These are phyloP conservation scores for Suillus subluteus DNA, from an alignment of 768 basidiomycete genomes.

Conservation along the genomic window DNA sequence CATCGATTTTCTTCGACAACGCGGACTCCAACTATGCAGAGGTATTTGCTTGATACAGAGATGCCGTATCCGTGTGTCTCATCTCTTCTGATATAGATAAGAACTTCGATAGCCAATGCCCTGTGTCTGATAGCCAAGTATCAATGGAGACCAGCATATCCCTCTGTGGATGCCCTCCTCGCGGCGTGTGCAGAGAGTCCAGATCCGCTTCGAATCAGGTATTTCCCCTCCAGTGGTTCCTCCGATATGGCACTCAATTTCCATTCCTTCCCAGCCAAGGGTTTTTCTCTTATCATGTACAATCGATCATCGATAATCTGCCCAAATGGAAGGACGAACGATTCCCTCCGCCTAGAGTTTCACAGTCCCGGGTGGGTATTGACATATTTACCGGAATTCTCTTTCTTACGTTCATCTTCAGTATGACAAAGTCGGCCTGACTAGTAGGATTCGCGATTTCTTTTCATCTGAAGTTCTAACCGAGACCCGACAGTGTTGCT, in stretches of 20 bases:
- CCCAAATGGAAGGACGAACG: conserved; percentile 75
- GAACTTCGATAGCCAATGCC: conserved; percentile 68
- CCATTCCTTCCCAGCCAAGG: conserved; percentile 43
- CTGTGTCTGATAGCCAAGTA: conserved; percentile 59
- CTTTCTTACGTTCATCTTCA: conserved; percentile 34
- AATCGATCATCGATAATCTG: conserved; percentile 59
- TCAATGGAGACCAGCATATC: conserved; percentile 72
- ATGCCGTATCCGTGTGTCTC: background rate
- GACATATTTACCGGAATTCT: background rate
- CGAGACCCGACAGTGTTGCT: conserved; percentile 57
- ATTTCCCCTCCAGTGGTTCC: conserved; percentile 11
- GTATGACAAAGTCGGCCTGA: conserved; percentile 89
- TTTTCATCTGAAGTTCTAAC: conserved; percentile 20
- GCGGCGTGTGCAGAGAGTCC: conserved; percentile 49
- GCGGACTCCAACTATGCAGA: conserved; percentile 86
- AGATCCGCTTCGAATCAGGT: conserved; percentile 72
- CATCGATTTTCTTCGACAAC: conserved; percentile 72
- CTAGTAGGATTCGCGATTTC: conserved; percentile 53
- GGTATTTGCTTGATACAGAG: conserved; percentile 41
- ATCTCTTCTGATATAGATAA: conserved; percentile 49
- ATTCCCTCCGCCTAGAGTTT: conserved; percentile 83
- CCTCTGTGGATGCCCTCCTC: conserved; percentile 56
- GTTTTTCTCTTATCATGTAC: conserved; percentile 58
- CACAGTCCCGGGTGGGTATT: conserved; percentile 67
- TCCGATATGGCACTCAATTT: conserved; percentile 8